phyloP scores from a whole-genome alignment of 2,329 filamentous ascomycete species.

The Daldinia eschscholtzii region DNA sequence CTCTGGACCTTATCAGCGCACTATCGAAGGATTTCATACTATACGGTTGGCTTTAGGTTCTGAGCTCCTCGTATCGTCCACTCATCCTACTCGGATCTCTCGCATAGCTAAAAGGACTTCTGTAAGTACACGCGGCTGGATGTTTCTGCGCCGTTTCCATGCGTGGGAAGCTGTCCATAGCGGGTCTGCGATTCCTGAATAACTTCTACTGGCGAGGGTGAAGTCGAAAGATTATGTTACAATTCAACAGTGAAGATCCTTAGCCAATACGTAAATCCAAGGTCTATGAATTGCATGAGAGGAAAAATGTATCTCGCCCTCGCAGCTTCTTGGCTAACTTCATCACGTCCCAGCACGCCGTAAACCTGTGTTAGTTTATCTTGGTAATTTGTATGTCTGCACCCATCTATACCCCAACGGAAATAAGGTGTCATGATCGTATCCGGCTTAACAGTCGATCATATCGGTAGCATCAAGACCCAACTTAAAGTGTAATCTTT shows the following conservation, averaged over 20 bases:
- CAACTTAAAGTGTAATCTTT: constrained; percentile 27
- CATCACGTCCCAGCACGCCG: constrained; percentile 19
- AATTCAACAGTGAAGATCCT: not conserved
- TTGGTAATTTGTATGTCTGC: constrained; percentile 2
- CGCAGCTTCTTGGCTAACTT: constrained; percentile 25
- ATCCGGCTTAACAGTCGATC: constrained; percentile 9
- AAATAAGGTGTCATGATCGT: constrained; percentile 2
- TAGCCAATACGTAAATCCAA: not conserved
- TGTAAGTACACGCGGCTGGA: constrained; percentile 31
- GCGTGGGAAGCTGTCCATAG: constrained; percentile 5
- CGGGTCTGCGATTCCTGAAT: constrained; percentile 5
- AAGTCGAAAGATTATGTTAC: constrained; percentile 3
- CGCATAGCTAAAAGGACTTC: constrained; percentile 11
- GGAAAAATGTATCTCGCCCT: constrained; percentile 10
- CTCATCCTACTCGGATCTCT: constrained; percentile 11
- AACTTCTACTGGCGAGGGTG: constrained; percentile 15
- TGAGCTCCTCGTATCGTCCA: constrained; percentile 5
- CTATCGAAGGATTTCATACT: constrained; percentile 26
- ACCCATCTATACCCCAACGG: not conserved
- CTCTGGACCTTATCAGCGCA: constrained; percentile 22
- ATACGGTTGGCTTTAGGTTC: constrained; percentile 5
- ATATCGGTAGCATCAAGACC: constrained; percentile 35
- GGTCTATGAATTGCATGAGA: not conserved
- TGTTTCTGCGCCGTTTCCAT: constrained; percentile 19
- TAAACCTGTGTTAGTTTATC: constrained; percentile 13